A percentile compares a stretch with the other conserved stretches of the same genome.
phyloP scores from a whole-genome alignment of 805 yeast species.

The Lipomyces sp. region DNA sequence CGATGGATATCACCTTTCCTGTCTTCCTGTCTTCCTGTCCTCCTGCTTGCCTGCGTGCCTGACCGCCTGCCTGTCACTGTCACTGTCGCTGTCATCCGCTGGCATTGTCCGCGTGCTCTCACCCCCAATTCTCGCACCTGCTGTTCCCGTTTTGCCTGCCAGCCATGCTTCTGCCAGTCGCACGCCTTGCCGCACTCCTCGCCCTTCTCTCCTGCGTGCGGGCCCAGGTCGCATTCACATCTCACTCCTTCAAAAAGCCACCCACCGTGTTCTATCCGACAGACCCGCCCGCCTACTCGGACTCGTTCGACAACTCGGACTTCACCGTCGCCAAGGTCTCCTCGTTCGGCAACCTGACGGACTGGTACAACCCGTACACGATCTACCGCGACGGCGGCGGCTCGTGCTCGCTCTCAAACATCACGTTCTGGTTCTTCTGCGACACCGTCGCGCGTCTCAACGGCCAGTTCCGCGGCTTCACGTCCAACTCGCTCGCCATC shows the following conservation, averaged over 20 bases:
- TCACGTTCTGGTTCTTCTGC: conserved; percentile 15
- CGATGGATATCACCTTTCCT: too few species aligned
- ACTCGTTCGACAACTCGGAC: not conserved
- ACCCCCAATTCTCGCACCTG: too few species aligned
- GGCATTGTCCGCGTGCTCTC: too few species aligned
- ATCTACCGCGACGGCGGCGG: conserved; percentile 22
- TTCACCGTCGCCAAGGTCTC: not conserved
- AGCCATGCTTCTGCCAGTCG: not conserved
- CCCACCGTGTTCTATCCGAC: not conserved
- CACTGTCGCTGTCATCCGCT: too few species aligned
- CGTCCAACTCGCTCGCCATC: conserved; percentile 7
- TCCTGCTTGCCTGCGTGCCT: too few species aligned
- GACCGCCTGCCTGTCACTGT: too few species aligned
- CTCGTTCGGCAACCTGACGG: conserved; percentile 12
- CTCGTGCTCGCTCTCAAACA: conserved; percentile 10
- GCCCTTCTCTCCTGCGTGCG: too few species aligned
- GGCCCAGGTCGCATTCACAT: conserved; percentile 1
- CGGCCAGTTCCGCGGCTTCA: not conserved
- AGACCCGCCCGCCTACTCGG: not conserved
- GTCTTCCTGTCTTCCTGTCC: too few species aligned
- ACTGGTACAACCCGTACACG: conserved; percentile 1
- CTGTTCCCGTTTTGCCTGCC: too few species aligned
- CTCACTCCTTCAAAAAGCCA: not conserved
- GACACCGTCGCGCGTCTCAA: conserved; percentile 1
- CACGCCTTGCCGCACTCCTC: not conserved